phyloP scores from a whole-genome alignment of 139 green algal genomes.

The Chlorella sp. region DNA sequence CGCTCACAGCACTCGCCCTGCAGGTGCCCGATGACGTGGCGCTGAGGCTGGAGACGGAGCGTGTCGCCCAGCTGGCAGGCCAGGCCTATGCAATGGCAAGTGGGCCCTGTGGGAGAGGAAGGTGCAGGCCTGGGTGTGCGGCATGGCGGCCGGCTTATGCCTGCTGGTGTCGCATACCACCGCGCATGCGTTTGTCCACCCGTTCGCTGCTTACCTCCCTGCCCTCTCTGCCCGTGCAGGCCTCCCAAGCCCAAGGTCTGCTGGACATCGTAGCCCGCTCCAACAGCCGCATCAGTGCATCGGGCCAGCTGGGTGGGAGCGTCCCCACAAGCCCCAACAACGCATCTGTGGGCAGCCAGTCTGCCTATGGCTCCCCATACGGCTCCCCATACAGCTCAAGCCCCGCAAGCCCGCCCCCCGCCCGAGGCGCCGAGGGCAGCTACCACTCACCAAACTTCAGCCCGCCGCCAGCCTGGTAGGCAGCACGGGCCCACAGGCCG shows the following conservation, averaged over 20 bases:
- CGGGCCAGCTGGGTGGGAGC: background rate
- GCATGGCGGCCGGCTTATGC: background rate
- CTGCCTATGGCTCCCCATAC: no score
- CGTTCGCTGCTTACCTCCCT: background rate
- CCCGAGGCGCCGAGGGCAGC: background rate
- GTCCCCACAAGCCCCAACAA: background rate
- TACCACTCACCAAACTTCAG: background rate
- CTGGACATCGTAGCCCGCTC: constrained; percentile 15
- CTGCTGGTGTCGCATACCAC: background rate
- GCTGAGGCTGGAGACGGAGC: background rate
- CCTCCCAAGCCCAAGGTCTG: background rate
- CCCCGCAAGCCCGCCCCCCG: background rate
- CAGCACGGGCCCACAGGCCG: background rate
- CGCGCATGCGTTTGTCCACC: background rate
- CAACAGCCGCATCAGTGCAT: background rate
- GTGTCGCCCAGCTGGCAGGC: constrained; percentile 7
- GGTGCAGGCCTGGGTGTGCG: background rate
- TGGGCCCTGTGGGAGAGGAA: background rate
- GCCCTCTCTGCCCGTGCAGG: no score
- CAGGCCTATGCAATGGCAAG: background rate
- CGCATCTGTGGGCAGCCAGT: background rate
- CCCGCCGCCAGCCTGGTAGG: background rate
- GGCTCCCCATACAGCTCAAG: background rate
- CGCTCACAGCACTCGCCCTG: background rate
- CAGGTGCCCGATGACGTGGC: background rate